These are phyloP conservation scores for Eucalyptus marginata DNA, from an alignment of 345 rosid genomes.

Conservation along the genomic window DNA sequence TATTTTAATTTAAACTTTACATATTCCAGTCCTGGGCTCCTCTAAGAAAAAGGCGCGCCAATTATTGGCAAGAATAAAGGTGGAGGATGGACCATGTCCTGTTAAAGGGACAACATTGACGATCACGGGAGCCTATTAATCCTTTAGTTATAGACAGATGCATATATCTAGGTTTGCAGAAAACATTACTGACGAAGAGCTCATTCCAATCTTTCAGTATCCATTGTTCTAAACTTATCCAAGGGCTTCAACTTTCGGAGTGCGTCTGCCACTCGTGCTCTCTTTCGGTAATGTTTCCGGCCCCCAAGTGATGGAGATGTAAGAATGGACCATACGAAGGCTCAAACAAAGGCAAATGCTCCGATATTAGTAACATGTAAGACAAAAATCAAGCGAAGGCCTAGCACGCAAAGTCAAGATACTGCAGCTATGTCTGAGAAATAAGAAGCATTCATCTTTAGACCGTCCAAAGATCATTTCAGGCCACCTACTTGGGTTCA, in stretches of 20 bases:
- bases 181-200: not conserved
- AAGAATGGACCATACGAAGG: not conserved
- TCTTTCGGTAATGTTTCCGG: not conserved
- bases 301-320: not conserved
- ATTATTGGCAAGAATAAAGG: not conserved
- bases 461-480: not conserved
- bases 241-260: not conserved
- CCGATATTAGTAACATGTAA: not conserved
- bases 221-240: not conserved
- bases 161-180: not conserved
- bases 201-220: not conserved
- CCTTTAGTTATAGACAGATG: not conserved
- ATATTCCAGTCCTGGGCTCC: not conserved
- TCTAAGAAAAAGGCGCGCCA: not conserved
- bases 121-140: not conserved
- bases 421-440: not conserved
- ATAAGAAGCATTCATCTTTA: not conserved
- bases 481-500: not conserved
- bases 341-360: not conserved
- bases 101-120: not conserved
- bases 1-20: not conserved
- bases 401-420: not conserved
- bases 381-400: not conserved
- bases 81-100: not conserved
- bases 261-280: not conserved